Evolutionary conservation across 129 eudicot genomes (phyloP), one percentile per base, ranked within the genome.

Genomic region (Escallonia rubra): DNA sequence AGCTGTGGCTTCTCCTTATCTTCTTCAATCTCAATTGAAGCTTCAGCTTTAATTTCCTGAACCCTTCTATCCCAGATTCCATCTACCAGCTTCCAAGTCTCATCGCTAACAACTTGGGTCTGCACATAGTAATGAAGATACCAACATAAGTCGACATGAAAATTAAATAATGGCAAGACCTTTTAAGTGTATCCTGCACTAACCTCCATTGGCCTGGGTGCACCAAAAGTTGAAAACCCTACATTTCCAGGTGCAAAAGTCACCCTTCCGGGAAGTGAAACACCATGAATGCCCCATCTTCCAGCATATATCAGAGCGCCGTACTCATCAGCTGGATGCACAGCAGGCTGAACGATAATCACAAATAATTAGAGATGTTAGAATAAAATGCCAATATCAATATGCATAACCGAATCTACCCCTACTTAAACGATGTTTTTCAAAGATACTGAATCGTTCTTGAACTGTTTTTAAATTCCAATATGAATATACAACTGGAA

Each of bases 131-230:
- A 34, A 9, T 14, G 56, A 61, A 62, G 1, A 23, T 42, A 43
- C 42, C 41, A 68, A 52, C 63, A 67, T 55, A 15, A 43, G 41
- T 12, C 11, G 59, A 42, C 46, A 66, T 66, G 50, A 46, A 49
- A 63, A 39, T 12, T 54, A 23, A 56, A 50, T 49, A 12, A 46
- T 5, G 46, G 14, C 41, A 15, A 52, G 4, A 52, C 14, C 3
- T 23, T 23, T 23, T 23, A 23, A 23, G 34, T 23, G 54, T 50
- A 67, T 49, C n/a, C 40, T 44, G 68, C 34, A 69, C 89, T 63
- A 60, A 90, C 97, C 97, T 86, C 96, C 96, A 83, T 85, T 2
- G 98, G 98, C 55, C 98, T 89, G 39, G 98, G 98, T 55, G 98
- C 95, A 70, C 98, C 98, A 83, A 91, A 91, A 23, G 98, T 88